phyloP scores from a whole-genome alignment of 345 rosid species.

The Bruguiera gymnorhiza region DNA sequence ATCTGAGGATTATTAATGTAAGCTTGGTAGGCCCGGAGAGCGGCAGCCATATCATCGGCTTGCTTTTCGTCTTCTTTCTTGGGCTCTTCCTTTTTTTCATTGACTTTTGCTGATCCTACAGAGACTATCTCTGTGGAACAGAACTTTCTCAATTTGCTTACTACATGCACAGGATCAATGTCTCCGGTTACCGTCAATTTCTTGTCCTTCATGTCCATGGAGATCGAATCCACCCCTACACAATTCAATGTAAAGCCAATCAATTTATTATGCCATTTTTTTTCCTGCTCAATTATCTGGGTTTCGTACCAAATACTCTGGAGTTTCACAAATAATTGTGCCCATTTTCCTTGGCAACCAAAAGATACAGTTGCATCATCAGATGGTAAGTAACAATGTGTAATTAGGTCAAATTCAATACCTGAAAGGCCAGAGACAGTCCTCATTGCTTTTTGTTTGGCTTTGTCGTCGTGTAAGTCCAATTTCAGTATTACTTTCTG shows the following conservation, averaged over 20 bases:
- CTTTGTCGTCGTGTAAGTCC: constrained; percentile 21
- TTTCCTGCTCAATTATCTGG: too few relatives aligned
- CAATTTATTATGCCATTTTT: too few relatives aligned
- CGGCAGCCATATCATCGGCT: constrained; percentile 11
- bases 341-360: too few relatives aligned
- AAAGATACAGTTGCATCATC: background rate
- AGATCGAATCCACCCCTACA: constrained; percentile 50
- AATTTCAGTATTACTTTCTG: constrained; percentile 38
- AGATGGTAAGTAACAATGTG: too few relatives aligned
- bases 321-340: too few relatives aligned
- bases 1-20: constrained; percentile 15
- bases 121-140: constrained; percentile 45
- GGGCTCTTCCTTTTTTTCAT: constrained; percentile 50
- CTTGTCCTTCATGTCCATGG: constrained; percentile 54
- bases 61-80: constrained; percentile 4
- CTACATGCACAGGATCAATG: constrained; percentile 41
- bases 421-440: constrained; percentile 35
- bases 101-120: constrained; percentile 58
- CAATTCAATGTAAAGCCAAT: background rate
- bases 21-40: constrained; percentile 17
- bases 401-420: background rate
- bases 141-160: constrained; percentile 46
- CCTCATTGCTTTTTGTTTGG: constrained; percentile 35
- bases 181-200: constrained; percentile 59
- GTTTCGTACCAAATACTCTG: too few relatives aligned